These are phyloP conservation scores for Lactarius hatsudake DNA, from an alignment of 768 basidiomycete genomes.

Conservation along the genomic window DNA sequence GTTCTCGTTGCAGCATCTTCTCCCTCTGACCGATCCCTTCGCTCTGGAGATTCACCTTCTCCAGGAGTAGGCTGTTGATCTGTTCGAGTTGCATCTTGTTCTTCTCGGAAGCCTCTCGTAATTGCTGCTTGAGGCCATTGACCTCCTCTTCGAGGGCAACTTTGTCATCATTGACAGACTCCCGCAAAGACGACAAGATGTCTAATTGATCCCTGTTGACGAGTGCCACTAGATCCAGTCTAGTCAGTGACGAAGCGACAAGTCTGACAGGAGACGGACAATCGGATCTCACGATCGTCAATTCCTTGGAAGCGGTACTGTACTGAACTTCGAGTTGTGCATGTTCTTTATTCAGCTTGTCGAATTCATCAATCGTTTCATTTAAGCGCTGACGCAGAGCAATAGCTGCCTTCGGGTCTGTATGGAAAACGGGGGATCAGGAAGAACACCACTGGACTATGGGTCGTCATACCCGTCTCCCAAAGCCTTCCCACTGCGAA, in stretches of 20 bases:
- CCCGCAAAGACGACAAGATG: slow-evolving; percentile 79
- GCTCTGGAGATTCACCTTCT: slow-evolving; percentile 88
- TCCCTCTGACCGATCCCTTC: slow-evolving; percentile 91
- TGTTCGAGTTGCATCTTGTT: slow-evolving; percentile 90
- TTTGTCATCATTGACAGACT: slow-evolving; percentile 89
- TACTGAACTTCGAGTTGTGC: slow-evolving; percentile 68
- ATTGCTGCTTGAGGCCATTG: slow-evolving; percentile 57
- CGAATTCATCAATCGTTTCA: slow-evolving; percentile 82
- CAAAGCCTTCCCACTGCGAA: slow-evolving; percentile 77
- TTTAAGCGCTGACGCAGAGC: slow-evolving; percentile 85
- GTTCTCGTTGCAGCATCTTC: slow-evolving; percentile 79
- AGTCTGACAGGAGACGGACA: slow-evolving; percentile 45
- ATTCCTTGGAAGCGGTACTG: slow-evolving; percentile 59
- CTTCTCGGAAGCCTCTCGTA: slow-evolving; percentile 75
- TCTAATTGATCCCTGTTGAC: slow-evolving; percentile 94
- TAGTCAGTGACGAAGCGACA: slow-evolving; percentile 14
- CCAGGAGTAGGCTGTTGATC: slow-evolving; percentile 77
- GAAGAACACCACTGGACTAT: not conserved
- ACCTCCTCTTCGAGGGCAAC: slow-evolving; percentile 67
- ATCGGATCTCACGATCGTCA: slow-evolving; percentile 84
- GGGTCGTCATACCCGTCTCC: slow-evolving; percentile 66
- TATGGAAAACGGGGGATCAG: not conserved
- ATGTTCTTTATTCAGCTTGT: slow-evolving; percentile 63
- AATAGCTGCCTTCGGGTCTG: slow-evolving; percentile 84
- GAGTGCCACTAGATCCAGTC: slow-evolving; percentile 62